Evolutionary conservation across 805 yeast genomes (phyloP).

Genomic region (Starmerella gropengiesseri): DNA sequence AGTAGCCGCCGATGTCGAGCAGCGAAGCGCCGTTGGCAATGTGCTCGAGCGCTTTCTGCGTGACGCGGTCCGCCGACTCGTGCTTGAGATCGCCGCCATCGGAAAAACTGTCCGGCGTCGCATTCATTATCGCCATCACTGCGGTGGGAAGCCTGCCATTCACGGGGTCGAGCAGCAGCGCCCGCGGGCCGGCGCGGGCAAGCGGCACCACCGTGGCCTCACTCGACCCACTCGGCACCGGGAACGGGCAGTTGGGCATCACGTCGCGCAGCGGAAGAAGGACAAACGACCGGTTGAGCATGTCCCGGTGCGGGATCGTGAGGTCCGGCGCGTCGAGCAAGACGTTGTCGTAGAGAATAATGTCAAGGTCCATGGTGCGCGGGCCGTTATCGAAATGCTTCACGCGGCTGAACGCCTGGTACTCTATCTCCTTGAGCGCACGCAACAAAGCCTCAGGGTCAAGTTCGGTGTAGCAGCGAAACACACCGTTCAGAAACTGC

Average conservation of each 20-base stretch:
- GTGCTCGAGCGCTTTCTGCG: constrained; percentile 23
- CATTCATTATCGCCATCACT: constrained; percentile 79
- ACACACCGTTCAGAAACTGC: constrained; percentile 73
- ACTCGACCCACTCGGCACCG: constrained; percentile 1
- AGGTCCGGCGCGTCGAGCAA: constrained; percentile 48
- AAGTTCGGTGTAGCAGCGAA: constrained; percentile 50
- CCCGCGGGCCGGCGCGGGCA: neutral
- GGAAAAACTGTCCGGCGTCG: constrained; percentile 91
- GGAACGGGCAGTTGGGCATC: constrained; percentile 34
- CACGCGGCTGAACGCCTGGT: constrained; percentile 53
- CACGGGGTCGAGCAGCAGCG: constrained; percentile 3
- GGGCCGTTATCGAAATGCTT: constrained; percentile 87
- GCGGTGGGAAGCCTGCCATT: constrained; percentile 37
- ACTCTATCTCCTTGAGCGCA: constrained; percentile 66
- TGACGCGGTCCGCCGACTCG: constrained; percentile 21
- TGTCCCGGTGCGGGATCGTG: constrained; percentile 72
- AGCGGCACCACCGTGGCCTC: constrained; percentile 11
- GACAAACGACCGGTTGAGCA: constrained; percentile 86
- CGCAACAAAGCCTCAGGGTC: constrained; percentile 54
- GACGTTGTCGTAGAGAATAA: constrained; percentile 54
- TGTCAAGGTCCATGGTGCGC: constrained; percentile 80
- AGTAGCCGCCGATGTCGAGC: constrained; percentile 87
- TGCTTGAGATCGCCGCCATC: constrained; percentile 57
- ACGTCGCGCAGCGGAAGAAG: constrained; percentile 79
- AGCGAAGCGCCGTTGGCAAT: constrained; percentile 56